Evolutionary conservation across 2,329 filamentous ascomycete species (phyloP), one percentile per base, ranked within the genome.

Genomic region (Trichophyton benhamiae): DNA sequence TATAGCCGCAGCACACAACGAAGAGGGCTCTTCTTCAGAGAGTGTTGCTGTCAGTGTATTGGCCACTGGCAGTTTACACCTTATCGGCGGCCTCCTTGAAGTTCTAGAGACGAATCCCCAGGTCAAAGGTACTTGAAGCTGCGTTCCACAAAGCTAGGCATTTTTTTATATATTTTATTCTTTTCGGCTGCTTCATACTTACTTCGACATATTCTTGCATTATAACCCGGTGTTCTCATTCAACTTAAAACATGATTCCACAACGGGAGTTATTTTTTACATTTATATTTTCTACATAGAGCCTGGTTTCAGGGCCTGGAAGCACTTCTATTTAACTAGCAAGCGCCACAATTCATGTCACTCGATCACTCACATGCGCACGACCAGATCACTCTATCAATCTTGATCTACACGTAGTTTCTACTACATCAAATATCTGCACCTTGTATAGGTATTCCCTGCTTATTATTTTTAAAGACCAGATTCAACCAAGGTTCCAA

Each of bases 41-140:
- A 30, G 17, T 4, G 25, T n/a, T 11, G 5, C 30, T 3, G 78
- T 84, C 15, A 82, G 84, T 71, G 83, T 86, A 0, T 75, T 96
- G 60, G 85, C 89, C 8, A 95, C 91, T 13, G 91, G 91, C 1
- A 95, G 89, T 71, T 75, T 95, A 69, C 87, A 95, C 77, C 79
- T 96, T 44, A 89, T 91, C 0, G 90, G 91, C 6, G 88, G 87
- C 9, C 78, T 91, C 53, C 76, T 95, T 59, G 86, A 88, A 71
- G 84, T 88, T 0, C 73, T 95, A 62, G 89, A 88, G 27, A 58
- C 55, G 3, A 22, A 9, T 2, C 7, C 33, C 8, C 9, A 13
- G 13, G 13, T 30, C 9, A 55, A 55, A 36, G n/a, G 52, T 13
- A 4, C 27, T 8, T 55, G n/a, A 36, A n/a, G 15, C 33, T 11